These are phyloP conservation scores for Linnemannia schmuckeri DNA, from an alignment of 192 early-diverging fungal species.

Conservation along the genomic window DNA sequence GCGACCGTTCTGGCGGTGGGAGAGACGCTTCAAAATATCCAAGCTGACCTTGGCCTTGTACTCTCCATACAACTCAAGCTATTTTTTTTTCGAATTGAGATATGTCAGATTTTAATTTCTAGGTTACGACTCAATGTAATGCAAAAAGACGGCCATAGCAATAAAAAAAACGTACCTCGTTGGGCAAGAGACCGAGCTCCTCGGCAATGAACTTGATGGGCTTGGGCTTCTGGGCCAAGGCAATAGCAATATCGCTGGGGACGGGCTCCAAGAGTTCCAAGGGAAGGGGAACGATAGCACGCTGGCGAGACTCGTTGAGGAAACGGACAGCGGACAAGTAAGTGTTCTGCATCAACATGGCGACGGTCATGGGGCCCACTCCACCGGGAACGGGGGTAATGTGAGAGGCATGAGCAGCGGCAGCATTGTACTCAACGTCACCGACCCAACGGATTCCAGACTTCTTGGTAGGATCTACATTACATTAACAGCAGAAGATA, in stretches of 20 bases:
- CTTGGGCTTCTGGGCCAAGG: slow-evolving; percentile 91
- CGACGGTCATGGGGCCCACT: slow-evolving; percentile 99
- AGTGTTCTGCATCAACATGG: slow-evolving; percentile 96
- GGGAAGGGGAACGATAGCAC: slow-evolving; percentile 68
- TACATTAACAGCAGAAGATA: neutral
- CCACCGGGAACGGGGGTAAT: slow-evolving; percentile 99
- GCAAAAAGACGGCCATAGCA: too few species aligned
- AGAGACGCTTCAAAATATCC: slow-evolving; percentile 84
- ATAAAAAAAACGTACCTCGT: slow-evolving; percentile 64
- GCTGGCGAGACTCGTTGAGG: slow-evolving; percentile 62
- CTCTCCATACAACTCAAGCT: slow-evolving; percentile 90
- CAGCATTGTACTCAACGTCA: slow-evolving; percentile 89
- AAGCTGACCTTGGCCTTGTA: slow-evolving; percentile 93
- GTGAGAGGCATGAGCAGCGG: slow-evolving; percentile 76
- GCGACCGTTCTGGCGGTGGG: slow-evolving; percentile 82
- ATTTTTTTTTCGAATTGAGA: neutral
- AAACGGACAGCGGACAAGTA: slow-evolving; percentile 82
- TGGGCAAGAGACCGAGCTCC: slow-evolving; percentile 86
- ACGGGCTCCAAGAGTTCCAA: slow-evolving; percentile 83
- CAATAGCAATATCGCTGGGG: slow-evolving; percentile 96
- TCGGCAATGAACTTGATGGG: slow-evolving; percentile 79
- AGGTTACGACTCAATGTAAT: neutral
- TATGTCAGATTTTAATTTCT: neutral
- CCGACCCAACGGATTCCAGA: slow-evolving; percentile 94
- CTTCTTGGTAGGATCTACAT: slow-evolving; percentile 87